A percentile compares a stretch with the other conserved stretches of the same genome.
phyloP scores from a whole-genome alignment of 139 green algal genomes.

The Raphidocelis subcapitata region DNA sequence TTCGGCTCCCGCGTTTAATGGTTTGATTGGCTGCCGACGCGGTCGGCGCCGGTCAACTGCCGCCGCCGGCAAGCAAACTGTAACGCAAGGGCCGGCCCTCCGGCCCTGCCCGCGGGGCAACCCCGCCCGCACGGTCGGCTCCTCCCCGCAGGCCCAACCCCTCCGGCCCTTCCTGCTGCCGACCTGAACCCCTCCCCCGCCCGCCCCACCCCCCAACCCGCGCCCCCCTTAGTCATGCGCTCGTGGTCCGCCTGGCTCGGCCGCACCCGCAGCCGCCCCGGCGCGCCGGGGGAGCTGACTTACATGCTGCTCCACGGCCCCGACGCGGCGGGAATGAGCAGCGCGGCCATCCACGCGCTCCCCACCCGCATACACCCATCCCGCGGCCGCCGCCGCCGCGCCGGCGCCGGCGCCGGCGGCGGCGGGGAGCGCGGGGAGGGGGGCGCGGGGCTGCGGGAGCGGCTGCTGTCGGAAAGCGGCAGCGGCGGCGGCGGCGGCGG shows the following conservation, averaged over 20 bases:
- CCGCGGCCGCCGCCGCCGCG: background rate
- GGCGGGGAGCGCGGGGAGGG: background rate
- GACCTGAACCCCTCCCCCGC: background rate
- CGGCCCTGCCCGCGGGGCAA: background rate
- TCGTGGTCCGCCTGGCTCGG: constrained; percentile 45
- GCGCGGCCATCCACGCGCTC: background rate
- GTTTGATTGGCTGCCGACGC: background rate
- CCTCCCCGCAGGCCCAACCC: background rate
- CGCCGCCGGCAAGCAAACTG: background rate
- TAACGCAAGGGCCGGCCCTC: background rate
- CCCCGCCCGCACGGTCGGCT: background rate
- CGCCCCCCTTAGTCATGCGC: constrained; percentile 23
- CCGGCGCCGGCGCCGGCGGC: background rate
- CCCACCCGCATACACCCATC: background rate
- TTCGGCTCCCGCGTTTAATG: background rate
- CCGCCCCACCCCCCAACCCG: too few species aligned
- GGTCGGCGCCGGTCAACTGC: background rate
- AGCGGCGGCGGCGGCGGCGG: too few species aligned
- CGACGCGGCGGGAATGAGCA: background rate
- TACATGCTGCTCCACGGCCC: background rate
- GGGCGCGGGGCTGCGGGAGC: too few species aligned
- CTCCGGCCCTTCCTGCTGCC: background rate
- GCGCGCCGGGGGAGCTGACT: background rate
- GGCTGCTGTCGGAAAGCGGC: too few species aligned
- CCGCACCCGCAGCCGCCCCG: background rate